A percentile compares a stretch with the other conserved stretches of the same genome.
phyloP scores from a whole-genome alignment of 495 filamentous ascomycete genomes.

The Penicillium waksmanii region DNA sequence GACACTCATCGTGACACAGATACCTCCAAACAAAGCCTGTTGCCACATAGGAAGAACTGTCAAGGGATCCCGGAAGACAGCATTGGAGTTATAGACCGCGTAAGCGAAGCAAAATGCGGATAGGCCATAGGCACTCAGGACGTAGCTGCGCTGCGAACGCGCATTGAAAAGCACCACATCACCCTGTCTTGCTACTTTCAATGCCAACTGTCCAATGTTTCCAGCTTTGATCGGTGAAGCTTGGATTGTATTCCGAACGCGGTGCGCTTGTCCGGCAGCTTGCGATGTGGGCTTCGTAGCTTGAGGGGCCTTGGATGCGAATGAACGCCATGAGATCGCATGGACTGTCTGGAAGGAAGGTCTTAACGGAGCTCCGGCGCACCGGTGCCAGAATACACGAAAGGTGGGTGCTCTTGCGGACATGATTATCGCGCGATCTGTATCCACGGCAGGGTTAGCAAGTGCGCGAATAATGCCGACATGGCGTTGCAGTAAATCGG shows the following conservation, averaged over 20 bases:
- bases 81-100: constrained; percentile 57
- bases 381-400: constrained; percentile 34
- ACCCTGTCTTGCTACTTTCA: constrained; percentile 42
- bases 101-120: constrained; percentile 61
- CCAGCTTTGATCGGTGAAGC: constrained; percentile 8
- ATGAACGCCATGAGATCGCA: constrained; percentile 35
- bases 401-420: constrained; percentile 36
- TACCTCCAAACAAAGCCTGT: constrained; percentile 40
- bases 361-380: constrained; percentile 22
- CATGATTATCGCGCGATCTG: constrained; percentile 31
- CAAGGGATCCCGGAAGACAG: constrained; percentile 39
- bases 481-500: not conserved
- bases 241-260: constrained; percentile 3
- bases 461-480: constrained; percentile 1
- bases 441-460: constrained; percentile 24
- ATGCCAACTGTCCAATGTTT: constrained; percentile 37
- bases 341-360: constrained; percentile 15
- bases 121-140: constrained; percentile 58
- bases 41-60: constrained; percentile 43
- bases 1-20: constrained; percentile 48
- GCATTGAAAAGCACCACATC: constrained; percentile 61
- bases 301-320: constrained; percentile 37
- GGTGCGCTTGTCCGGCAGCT: constrained; percentile 15
- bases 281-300: constrained; percentile 16
- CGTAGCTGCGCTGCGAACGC: constrained; percentile 62